Evolutionary conservation across 2,329 filamentous ascomycete species (phyloP).

Genomic region (Ophiostoma tasmaniense): DNA sequence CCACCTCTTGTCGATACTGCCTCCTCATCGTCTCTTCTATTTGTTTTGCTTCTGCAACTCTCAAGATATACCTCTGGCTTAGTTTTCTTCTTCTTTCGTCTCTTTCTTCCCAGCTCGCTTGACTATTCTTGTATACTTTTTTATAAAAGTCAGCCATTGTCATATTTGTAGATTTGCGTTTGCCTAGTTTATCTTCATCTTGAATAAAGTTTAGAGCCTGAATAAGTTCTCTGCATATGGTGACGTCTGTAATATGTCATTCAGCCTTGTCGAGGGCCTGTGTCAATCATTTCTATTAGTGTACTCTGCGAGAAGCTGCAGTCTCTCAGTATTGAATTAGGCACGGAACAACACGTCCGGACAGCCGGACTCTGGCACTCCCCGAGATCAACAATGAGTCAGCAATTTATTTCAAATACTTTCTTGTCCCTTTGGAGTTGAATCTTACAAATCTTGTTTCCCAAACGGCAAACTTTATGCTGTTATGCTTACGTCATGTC

Average conservation of each 20-base stretch:
- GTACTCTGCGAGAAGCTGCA: too few species aligned
- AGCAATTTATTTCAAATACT: background rate
- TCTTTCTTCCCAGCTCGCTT: background rate
- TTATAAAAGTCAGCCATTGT: background rate
- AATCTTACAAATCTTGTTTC: background rate
- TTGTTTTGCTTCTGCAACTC: background rate
- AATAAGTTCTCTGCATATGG: too few species aligned
- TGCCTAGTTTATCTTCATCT: too few species aligned
- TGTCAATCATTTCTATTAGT: too few species aligned
- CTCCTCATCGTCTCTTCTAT: background rate
- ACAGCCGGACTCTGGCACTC: background rate
- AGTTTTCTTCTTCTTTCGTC: background rate
- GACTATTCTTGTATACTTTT: background rate
- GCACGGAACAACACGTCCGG: background rate
- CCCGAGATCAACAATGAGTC: background rate
- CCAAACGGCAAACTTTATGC: background rate
- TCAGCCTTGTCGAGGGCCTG: too few species aligned
- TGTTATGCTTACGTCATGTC: background rate
- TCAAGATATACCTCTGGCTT: slow-evolving; percentile 4
- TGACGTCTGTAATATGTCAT: too few species aligned
- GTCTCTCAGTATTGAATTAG: background rate
- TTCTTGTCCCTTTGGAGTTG: too few species aligned
- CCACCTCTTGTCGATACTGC: background rate
- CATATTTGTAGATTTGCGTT: too few species aligned
- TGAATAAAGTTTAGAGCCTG: too few species aligned